Evolutionary conservation across 495 filamentous ascomycete species (phyloP).

Genomic region (Tetracladium setigerum): DNA sequence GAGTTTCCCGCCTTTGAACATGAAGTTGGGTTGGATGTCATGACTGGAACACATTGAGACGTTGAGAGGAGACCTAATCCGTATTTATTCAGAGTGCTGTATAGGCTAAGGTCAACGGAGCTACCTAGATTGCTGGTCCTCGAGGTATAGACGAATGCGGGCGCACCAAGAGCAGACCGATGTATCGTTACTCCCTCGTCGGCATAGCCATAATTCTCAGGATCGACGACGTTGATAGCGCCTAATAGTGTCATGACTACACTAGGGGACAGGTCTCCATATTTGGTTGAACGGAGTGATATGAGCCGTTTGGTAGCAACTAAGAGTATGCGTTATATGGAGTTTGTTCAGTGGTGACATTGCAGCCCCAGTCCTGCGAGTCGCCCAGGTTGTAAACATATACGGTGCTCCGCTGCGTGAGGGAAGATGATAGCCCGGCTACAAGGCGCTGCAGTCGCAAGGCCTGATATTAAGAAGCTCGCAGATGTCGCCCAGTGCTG

Average conservation of each 20-base stretch:
- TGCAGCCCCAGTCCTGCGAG: neutral
- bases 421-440: neutral
- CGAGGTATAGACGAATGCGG: neutral
- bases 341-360: neutral
- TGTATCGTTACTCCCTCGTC: neutral
- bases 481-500: neutral
- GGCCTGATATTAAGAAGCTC: neutral
- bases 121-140: neutral
- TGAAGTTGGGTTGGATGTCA: neutral
- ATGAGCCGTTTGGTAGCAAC: constrained; percentile 1
- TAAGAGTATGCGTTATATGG: neutral
- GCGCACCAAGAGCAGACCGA: neutral
- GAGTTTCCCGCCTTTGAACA: neutral
- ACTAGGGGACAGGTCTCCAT: neutral
- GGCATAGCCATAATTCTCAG: constrained; percentile 1
- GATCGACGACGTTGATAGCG: neutral
- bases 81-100: neutral
- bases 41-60: neutral
- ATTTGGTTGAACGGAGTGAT: neutral
- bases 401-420: neutral
- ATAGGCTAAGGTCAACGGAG: neutral
- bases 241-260: neutral
- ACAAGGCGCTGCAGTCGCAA: neutral
- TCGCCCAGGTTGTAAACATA: neutral
- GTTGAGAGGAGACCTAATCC: neutral